phyloP scores from a whole-genome alignment of 176 grass and related monocot genomes.

The Carex kokanica region DNA sequence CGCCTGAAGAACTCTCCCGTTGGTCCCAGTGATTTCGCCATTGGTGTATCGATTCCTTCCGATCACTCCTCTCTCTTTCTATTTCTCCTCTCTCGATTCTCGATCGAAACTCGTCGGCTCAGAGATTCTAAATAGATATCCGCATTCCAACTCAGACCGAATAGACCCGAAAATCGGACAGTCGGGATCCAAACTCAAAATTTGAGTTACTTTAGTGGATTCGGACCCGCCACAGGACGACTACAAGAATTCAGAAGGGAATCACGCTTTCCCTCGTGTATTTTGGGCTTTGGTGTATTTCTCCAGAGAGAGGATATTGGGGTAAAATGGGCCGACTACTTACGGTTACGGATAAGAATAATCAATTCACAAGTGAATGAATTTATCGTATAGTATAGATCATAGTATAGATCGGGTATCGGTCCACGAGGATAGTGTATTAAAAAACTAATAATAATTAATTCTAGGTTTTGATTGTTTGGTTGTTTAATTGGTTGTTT shows the following conservation, averaged over 20 bases:
- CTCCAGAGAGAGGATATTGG: neutral
- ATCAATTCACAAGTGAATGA: too few species aligned
- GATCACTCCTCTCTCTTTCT: neutral
- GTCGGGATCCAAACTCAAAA: too few species aligned
- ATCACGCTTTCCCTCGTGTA: neutral
- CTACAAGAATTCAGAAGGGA: neutral
- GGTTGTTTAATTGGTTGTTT: too few species aligned
- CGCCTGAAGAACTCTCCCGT: constrained; percentile 96
- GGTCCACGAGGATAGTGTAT: too few species aligned
- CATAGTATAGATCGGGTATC: too few species aligned
- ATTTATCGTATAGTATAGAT: too few species aligned
- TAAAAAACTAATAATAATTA: too few species aligned
- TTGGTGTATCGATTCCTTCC: constrained; percentile 37
- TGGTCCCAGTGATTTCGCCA: constrained; percentile 55
- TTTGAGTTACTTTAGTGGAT: too few species aligned
- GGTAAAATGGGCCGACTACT: neutral
- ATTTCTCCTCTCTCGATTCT: neutral
- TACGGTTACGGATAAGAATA: too few species aligned
- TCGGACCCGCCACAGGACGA: neutral
- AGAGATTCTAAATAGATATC: neutral
- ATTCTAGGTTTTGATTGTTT: too few species aligned
- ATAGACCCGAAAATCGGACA: too few species aligned
- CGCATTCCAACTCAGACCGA: too few species aligned
- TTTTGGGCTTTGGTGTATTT: neutral
- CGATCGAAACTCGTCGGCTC: constrained; percentile 11